Conservation (phyloP, 2,329 filamentous ascomycete genomes). For the Cladobotryum mycophilum region DNA sequence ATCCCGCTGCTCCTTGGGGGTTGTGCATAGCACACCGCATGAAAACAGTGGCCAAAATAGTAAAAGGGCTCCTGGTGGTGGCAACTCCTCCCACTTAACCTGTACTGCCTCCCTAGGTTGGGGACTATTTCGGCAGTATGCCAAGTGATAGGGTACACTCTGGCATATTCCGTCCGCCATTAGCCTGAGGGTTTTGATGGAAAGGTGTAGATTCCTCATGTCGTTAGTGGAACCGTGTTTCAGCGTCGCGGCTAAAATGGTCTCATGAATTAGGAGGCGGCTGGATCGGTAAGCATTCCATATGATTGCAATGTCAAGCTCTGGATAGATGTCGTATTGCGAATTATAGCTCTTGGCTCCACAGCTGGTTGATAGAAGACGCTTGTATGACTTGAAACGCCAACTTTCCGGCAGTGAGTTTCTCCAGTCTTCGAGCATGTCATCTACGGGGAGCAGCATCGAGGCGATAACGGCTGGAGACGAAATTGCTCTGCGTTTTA, state of each 20-base stretch:
- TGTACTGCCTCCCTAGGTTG: too few relatives aligned
- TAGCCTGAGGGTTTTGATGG: not conserved
- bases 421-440: conserved; percentile 5
- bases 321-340: conserved; percentile 12
- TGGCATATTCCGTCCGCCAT: conserved; percentile 16
- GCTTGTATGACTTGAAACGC: too few relatives aligned
- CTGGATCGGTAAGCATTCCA: conserved; percentile 18
- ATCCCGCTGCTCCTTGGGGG: too few relatives aligned
- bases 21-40: too few relatives aligned
- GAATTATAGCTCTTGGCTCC: conserved; percentile 4
- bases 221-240: conserved; percentile 12
- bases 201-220: conserved; percentile 7
- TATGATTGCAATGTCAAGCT: conserved; percentile 15
- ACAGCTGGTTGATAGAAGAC: too few relatives aligned
- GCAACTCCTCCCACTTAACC: too few relatives aligned
- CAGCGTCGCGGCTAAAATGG: conserved; percentile 13
- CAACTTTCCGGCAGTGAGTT: too few relatives aligned
- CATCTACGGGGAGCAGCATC: not conserved
- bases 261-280: conserved; percentile 16
- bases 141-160: conserved; percentile 5
- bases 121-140: too few relatives aligned
- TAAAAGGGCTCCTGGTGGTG: too few relatives aligned
- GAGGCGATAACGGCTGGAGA: too few relatives aligned
- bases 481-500: too few relatives aligned
- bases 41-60: too few relatives aligned